Percentiles rank a stretch among this genome's conserved stretches.
phyloP scores from a whole-genome alignment of 768 basidiomycete genomes.

The Tulasnella sp. region DNA sequence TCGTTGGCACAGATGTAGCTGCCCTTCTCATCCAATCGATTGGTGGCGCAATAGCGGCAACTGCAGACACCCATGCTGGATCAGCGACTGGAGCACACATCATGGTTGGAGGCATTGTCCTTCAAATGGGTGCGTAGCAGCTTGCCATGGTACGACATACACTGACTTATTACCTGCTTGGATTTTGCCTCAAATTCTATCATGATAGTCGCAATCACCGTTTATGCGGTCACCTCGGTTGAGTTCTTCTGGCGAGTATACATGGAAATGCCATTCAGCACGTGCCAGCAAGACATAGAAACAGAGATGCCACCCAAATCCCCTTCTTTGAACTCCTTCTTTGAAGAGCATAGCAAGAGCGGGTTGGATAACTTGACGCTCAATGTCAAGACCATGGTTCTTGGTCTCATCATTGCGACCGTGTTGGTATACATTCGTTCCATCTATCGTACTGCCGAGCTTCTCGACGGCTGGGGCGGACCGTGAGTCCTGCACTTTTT shows the following conservation, averaged over 20 bases:
- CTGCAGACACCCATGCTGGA: slow-evolving; percentile 3
- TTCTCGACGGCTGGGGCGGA: slow-evolving; percentile 42
- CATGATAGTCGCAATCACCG: slow-evolving; percentile 14
- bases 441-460: slow-evolving; percentile 18
- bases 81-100: background rate
- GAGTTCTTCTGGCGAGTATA: slow-evolving; percentile 10
- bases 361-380: too few relatives aligned
- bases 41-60: slow-evolving; percentile 11
- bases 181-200: background rate
- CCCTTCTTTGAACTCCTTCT: too few relatives aligned
- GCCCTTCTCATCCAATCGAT: slow-evolving; percentile 10
- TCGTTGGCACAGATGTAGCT: background rate
- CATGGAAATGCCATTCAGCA: slow-evolving; percentile 6
- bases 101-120: slow-evolving; percentile 12
- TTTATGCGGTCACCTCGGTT: slow-evolving; percentile 1
- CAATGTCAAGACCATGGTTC: slow-evolving; percentile 20
- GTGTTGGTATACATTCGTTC: slow-evolving; percentile 40
- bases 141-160: too few relatives aligned
- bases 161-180: background rate
- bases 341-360: too few relatives aligned
- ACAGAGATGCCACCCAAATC: too few relatives aligned
- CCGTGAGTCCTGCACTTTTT: background rate
- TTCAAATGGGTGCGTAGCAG: slow-evolving; percentile 14
- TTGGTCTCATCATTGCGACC: slow-evolving; percentile 24
- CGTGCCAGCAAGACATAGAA: too few relatives aligned